phyloP scores from a whole-genome alignment of 768 basidiomycete species.

The Astraeus odoratus region DNA sequence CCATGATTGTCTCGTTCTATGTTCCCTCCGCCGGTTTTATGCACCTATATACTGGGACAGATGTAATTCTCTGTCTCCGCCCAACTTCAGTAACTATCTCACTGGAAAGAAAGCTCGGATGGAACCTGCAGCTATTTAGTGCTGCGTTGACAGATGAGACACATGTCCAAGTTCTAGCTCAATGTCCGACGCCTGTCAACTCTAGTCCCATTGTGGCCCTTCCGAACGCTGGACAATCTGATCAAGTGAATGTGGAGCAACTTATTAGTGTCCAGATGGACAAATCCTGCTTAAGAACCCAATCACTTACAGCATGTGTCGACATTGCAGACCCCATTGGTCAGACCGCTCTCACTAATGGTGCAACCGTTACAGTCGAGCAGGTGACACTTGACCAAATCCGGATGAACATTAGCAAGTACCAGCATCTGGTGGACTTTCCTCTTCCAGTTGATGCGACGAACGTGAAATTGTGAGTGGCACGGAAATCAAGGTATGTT shows the following conservation, averaged over 20 bases:
- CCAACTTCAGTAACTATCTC: too few relatives aligned
- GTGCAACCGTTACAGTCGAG: constrained; percentile 15
- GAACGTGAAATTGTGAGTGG: constrained; percentile 36
- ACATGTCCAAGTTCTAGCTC: constrained; percentile 19
- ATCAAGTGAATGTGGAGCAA: constrained; percentile 13
- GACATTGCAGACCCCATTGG: constrained; percentile 19
- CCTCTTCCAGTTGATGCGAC: constrained; percentile 39
- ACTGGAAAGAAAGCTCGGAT: too few relatives aligned
- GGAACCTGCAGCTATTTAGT: constrained; percentile 20
- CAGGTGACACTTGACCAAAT: not conserved
- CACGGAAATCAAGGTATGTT: constrained; percentile 49
- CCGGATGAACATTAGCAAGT: constrained; percentile 10
- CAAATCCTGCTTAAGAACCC: constrained; percentile 7
- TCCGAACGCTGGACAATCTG: not conserved
- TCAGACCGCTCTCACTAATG: constrained; percentile 11
- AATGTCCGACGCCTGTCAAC: constrained; percentile 10
- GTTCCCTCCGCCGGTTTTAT: constrained; percentile 14
- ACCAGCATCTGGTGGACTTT: constrained; percentile 26
- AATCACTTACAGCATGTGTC: constrained; percentile 13
- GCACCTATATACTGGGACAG: constrained; percentile 6
- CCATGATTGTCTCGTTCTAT: constrained; percentile 21
- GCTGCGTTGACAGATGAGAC: constrained; percentile 12
- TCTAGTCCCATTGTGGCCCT: constrained; percentile 7
- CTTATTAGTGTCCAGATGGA: constrained; percentile 14
- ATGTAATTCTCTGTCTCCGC: constrained; percentile 17